These are phyloP conservation scores for Coleophoma eucalyptorum DNA, from an alignment of 2,329 filamentous ascomycete species.

Conservation along the genomic window DNA sequence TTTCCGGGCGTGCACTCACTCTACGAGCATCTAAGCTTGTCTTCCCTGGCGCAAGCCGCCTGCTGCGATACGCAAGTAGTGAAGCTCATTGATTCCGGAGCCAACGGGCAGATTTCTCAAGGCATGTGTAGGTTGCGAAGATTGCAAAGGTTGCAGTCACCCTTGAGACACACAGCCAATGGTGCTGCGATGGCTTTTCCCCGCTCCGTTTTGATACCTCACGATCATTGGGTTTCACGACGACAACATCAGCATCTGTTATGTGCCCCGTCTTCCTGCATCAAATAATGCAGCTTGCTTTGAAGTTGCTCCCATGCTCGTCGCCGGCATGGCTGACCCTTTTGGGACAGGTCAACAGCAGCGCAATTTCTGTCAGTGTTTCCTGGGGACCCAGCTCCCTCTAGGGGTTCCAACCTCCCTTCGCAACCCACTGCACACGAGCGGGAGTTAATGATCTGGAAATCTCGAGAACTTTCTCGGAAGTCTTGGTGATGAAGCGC, in stretches of 20 bases:
- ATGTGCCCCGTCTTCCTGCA: not conserved
- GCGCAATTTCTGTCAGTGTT: too few species aligned
- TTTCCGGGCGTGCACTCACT: too few species aligned
- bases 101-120: slow-evolving; percentile 4
- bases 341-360: too few species aligned
- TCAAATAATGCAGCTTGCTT: slow-evolving; percentile 14
- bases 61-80: too few species aligned
- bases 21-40: too few species aligned
- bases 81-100: not conserved
- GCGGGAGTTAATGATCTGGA: too few species aligned
- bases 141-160: slow-evolving; percentile 7
- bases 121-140: not conserved
- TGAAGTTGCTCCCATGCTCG: not conserved
- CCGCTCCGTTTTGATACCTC: slow-evolving; percentile 13
- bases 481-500: too few species aligned
- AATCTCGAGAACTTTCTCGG: too few species aligned
- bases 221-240: slow-evolving; percentile 17
- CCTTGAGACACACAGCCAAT: slow-evolving; percentile 22
- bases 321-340: not conserved
- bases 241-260: slow-evolving; percentile 14
- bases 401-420: too few species aligned
- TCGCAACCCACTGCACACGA: too few species aligned
- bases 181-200: slow-evolving; percentile 8
- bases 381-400: too few species aligned
- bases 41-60: too few species aligned